Conservation (phyloP, 441 rosid species). For the Populus trichocarpa region DNA sequence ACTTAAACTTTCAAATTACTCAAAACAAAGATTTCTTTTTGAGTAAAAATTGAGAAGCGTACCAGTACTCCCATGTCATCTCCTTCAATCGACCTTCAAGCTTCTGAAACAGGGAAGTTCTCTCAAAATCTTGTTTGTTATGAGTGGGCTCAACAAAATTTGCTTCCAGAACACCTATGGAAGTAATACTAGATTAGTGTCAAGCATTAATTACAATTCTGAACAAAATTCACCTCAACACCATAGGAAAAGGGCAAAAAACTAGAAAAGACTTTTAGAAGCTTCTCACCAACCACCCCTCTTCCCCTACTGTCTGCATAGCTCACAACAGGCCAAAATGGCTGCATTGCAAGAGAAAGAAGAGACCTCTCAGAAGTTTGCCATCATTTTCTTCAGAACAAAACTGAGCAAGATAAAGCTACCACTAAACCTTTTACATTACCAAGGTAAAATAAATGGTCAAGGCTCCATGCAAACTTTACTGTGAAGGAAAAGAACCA, state of each 20-base stretch:
- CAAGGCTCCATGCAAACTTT: background rate
- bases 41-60: constrained; percentile 13
- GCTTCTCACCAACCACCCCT: constrained; percentile 92
- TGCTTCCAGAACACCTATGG: constrained; percentile 88
- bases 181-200: constrained; percentile 11
- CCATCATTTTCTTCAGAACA: background rate
- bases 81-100: constrained; percentile 92
- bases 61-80: constrained; percentile 95
- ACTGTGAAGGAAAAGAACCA: background rate
- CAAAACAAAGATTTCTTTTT: background rate
- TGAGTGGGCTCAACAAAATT: constrained; percentile 93
- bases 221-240: constrained; percentile 2
- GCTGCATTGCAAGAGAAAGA: constrained; percentile 47
- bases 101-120: constrained; percentile 90
- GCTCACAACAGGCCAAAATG: constrained; percentile 82
- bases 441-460: background rate
- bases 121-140: constrained; percentile 97
- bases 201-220: constrained; percentile 15
- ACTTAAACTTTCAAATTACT: background rate
- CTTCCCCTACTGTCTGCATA: constrained; percentile 57
- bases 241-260: background rate
- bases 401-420: background rate
- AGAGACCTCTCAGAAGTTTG: background rate
- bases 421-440: background rate
- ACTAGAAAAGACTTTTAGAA: constrained; percentile 1